These are phyloP conservation scores for Aspergillus sp. DNA, from an alignment of 2,329 filamentous ascomycete genomes.

Conservation along the genomic window DNA sequence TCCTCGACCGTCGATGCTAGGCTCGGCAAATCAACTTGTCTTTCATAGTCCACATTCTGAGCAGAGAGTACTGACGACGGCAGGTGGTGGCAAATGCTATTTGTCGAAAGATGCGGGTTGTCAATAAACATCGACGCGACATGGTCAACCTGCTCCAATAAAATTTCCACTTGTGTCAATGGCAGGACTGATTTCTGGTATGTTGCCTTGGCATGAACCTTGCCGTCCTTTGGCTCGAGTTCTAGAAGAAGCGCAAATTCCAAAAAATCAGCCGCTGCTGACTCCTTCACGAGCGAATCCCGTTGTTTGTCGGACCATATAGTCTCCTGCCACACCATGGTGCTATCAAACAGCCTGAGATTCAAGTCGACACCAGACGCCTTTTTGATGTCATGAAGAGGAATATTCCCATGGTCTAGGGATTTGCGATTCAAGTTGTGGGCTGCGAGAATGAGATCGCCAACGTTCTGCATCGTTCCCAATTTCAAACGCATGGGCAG, in stretches of 20 bases:
- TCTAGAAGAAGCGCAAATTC: conserved; percentile 72
- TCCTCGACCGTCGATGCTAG: conserved; percentile 33
- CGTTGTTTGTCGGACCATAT: conserved; percentile 32
- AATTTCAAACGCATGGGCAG: conserved; percentile 42
- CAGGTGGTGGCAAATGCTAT: conserved; percentile 20
- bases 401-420: conserved; percentile 54
- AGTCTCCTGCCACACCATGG: conserved; percentile 80
- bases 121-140: conserved; percentile 40
- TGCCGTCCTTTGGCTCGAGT: conserved; percentile 51
- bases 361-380: conserved; percentile 46
- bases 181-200: conserved; percentile 49
- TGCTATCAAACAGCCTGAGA: conserved; percentile 57
- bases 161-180: conserved; percentile 42
- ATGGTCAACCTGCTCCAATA: conserved; percentile 54
- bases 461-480: conserved; percentile 40
- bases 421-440: conserved; percentile 58
- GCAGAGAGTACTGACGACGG: conserved; percentile 37
- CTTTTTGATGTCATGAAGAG: conserved; percentile 61
- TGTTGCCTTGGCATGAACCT: conserved; percentile 45
- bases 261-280: conserved; percentile 58
- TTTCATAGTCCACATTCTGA: conserved; percentile 36
- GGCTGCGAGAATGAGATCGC: conserved; percentile 54
- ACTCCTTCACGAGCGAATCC: conserved; percentile 42
- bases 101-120: conserved; percentile 23
- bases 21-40: conserved; percentile 31